Conservation (phyloP, 805 yeast genomes). For the Sugiyamaella mastotermitis region DNA sequence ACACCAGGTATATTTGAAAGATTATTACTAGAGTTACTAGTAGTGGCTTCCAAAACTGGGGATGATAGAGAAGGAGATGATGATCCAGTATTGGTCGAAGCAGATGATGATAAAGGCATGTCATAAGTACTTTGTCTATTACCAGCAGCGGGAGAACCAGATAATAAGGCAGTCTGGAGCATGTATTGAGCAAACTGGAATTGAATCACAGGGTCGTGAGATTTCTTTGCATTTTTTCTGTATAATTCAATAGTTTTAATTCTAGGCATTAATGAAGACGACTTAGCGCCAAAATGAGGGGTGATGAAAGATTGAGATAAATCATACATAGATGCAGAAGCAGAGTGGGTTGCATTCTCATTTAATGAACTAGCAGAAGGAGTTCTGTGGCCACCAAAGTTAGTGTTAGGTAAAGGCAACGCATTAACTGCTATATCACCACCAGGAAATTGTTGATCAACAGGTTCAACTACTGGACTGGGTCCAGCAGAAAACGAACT, state of each 20-base stretch:
- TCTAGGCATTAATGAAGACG: constrained; percentile 53
- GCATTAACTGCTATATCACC: too few relatives aligned
- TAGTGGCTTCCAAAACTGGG: constrained; percentile 5
- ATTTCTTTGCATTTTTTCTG: constrained; percentile 75
- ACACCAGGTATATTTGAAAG: background rate
- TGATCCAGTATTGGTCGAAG: constrained; percentile 8
- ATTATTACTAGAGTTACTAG: background rate
- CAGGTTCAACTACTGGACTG: too few relatives aligned
- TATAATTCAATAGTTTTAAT: constrained; percentile 82
- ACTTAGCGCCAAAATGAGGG: constrained; percentile 20
- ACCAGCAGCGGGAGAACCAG: constrained; percentile 15
- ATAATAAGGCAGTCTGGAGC: constrained; percentile 68
- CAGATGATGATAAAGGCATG: background rate
- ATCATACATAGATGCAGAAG: constrained; percentile 24
- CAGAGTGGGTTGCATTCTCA: constrained; percentile 15
- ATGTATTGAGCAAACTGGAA: constrained; percentile 89
- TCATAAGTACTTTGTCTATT: constrained; percentile 1
- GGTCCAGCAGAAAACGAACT: background rate
- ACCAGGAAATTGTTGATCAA: background rate
- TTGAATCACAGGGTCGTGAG: constrained; percentile 79
- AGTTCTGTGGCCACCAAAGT: constrained; percentile 6
- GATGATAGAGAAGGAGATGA: constrained; percentile 5
- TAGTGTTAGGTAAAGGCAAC: background rate
- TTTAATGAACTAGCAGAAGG: constrained; percentile 15
- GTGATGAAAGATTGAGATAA: constrained; percentile 22